These are phyloP conservation scores for Teunomyces cretensis DNA, from an alignment of 805 yeast species.

Conservation along the genomic window DNA sequence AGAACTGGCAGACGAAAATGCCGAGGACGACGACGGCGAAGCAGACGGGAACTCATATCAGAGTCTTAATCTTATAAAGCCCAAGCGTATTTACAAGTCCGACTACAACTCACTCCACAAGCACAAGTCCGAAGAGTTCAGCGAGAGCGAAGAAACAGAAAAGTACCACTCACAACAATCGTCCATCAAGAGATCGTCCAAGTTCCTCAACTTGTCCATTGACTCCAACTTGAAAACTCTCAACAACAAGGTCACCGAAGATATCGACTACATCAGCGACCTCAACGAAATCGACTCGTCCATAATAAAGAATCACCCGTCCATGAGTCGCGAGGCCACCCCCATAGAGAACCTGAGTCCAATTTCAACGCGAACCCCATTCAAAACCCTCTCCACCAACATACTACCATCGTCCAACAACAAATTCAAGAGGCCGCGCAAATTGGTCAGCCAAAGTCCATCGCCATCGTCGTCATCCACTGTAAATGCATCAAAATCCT, in stretches of 20 bases:
- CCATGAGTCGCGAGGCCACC: slow-evolving; percentile 9
- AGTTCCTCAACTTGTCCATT: slow-evolving; percentile 40
- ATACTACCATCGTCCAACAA: slow-evolving; percentile 16
- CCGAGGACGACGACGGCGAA: slow-evolving; percentile 5
- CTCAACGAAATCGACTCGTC: slow-evolving; percentile 25
- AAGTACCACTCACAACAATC: slow-evolving; percentile 17
- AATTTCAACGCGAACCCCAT: slow-evolving; percentile 10
- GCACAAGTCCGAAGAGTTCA: slow-evolving; percentile 4
- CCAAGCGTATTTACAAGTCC: neutral
- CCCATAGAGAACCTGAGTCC: slow-evolving; percentile 12
- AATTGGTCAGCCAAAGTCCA: slow-evolving; percentile 43
- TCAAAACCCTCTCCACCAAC: neutral
- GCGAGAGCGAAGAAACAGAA: slow-evolving; percentile 10
- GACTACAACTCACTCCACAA: slow-evolving; percentile 4
- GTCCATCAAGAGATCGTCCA: slow-evolving; percentile 41
- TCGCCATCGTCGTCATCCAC: slow-evolving; percentile 31
- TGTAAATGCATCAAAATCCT: slow-evolving; percentile 7
- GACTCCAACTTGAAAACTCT: slow-evolving; percentile 22
- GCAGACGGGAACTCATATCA: slow-evolving; percentile 4
- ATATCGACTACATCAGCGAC: slow-evolving; percentile 23
- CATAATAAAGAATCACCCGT: slow-evolving; percentile 8
- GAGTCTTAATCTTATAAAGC: neutral
- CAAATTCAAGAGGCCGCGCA: slow-evolving; percentile 45
- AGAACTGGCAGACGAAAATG: slow-evolving; percentile 5
- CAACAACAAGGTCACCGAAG: slow-evolving; percentile 12